These are phyloP conservation scores for Plantago ovata DNA, from an alignment of 257 asterid species.

Conservation along the genomic window DNA sequence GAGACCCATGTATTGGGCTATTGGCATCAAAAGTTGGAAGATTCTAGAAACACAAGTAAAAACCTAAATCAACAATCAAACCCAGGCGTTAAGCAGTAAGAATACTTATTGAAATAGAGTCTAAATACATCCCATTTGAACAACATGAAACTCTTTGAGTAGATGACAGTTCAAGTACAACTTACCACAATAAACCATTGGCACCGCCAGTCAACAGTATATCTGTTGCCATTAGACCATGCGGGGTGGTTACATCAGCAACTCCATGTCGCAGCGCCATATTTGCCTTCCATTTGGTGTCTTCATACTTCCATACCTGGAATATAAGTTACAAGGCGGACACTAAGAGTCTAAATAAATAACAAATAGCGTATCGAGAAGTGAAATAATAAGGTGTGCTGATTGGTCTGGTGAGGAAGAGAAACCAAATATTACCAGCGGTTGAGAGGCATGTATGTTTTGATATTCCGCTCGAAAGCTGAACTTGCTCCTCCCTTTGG, in stretches of 20 bases:
- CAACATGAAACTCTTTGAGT: constrained; percentile 1
- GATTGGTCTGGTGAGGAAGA: background rate
- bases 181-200: constrained; percentile 55
- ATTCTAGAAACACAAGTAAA: background rate
- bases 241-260: constrained; percentile 42
- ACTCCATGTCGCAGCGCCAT: constrained; percentile 52
- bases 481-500: constrained; percentile 37
- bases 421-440: constrained; percentile 37
- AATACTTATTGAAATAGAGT: background rate
- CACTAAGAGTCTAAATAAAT: constrained; percentile 4
- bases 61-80: constrained; percentile 2
- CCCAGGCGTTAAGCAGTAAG: constrained; percentile 5
- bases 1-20: constrained; percentile 1
- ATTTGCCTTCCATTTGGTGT: constrained; percentile 47
- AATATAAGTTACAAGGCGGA: background rate
- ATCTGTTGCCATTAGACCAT: constrained; percentile 52
- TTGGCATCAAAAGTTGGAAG: constrained; percentile 4
- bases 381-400: too few species aligned
- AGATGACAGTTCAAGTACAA: constrained; percentile 10
- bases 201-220: constrained; percentile 53
- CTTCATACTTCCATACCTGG: constrained; percentile 66
- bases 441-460: constrained; percentile 61
- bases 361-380: background rate
- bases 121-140: background rate
- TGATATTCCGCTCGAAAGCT: constrained; percentile 56